These are phyloP conservation scores for Vitis amurensis DNA, from an alignment of 164 flowering plant genomes.

Conservation along the genomic window DNA sequence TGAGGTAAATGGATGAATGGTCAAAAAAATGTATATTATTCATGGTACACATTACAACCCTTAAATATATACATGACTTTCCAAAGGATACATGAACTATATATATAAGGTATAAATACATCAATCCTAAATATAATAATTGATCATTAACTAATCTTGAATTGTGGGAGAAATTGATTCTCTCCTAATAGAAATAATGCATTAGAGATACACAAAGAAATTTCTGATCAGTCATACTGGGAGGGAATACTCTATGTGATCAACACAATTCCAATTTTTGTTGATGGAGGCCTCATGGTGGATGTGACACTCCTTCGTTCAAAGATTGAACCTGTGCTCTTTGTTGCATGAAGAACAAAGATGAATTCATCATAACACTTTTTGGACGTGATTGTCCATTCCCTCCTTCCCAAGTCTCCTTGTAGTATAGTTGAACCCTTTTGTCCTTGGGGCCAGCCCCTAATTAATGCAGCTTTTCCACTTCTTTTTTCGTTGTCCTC, in stretches of 20 bases:
- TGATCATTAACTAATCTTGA: too few relatives aligned
- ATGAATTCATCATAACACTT: constrained; percentile 33
- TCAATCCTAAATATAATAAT: too few relatives aligned
- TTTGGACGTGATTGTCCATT: background rate
- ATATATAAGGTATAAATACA: too few relatives aligned
- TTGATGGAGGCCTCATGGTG: constrained; percentile 28
- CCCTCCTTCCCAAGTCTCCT: constrained; percentile 4
- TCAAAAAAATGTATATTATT: too few relatives aligned
- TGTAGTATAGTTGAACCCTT: constrained; percentile 32
- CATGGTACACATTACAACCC: too few relatives aligned
- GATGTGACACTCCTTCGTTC: constrained; percentile 16
- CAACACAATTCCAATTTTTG: constrained; percentile 19
- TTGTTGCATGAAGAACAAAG: constrained; percentile 24
- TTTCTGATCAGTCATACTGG: too few relatives aligned
- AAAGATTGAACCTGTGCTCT: constrained; percentile 26
- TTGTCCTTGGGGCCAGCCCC: constrained; percentile 13
- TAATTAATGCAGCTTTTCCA: constrained; percentile 28
- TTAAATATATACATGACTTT: too few relatives aligned
- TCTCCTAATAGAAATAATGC: too few relatives aligned
- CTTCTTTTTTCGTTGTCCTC: constrained; percentile 6
- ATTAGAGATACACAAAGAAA: too few relatives aligned
- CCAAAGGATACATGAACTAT: too few relatives aligned
- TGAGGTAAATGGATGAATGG: too few relatives aligned
- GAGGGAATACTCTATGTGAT: constrained; percentile 15
- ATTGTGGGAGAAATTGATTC: too few relatives aligned